Evolutionary conservation across 1,284 basidiomycete genomes (phyloP), one percentile per base, ranked within the genome.

Genomic region (Cryptococcus sp.): DNA sequence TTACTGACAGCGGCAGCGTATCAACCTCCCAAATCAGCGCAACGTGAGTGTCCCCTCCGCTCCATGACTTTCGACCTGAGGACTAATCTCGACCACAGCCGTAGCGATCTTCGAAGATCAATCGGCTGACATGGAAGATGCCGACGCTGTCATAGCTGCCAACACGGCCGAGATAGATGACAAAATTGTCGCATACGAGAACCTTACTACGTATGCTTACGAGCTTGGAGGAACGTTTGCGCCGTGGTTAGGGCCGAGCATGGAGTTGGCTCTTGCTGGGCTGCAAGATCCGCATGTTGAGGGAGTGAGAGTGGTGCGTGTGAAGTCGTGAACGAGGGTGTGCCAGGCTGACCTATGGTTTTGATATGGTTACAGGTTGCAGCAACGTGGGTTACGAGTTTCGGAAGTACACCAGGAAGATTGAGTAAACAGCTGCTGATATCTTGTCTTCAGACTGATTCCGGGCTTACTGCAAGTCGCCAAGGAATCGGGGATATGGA

Each of bases 171-270:
- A 86, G 3, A 85, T 92, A 63, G 89, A 91, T 67, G 91, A 93
- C 66, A 92, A 93, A 73, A 61, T 89, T 56, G 87, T 90, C 67
- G 90, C 90, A 2, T 91, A 91, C 65, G 88, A 90, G 65, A 90
- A 88, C 39, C 82, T 93, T 16, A 85, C 91, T 5, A 87, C 89
- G 19, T 90, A 91, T 69, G 88, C 85, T 61, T 86, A 85, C 41
- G 86, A 88, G 8, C 82, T 92, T 8, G 83, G 84, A 0, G 80
- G 82, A 1, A 81, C 82, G 2, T 91, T 91, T 67, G 86, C 85
- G 0, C 89, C 88, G 0, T 93, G 88, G 68, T 79, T 92, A 1
- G 72, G 83, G 10, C 85, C 86, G 67, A 83, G 83, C 11, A 83
- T 93, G 39, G 86, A 89, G 70, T 82, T 91, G 19, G 84, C 86